phyloP scores from a whole-genome alignment of 2,329 filamentous ascomycete species.

The Tolypocladium tropicale region DNA sequence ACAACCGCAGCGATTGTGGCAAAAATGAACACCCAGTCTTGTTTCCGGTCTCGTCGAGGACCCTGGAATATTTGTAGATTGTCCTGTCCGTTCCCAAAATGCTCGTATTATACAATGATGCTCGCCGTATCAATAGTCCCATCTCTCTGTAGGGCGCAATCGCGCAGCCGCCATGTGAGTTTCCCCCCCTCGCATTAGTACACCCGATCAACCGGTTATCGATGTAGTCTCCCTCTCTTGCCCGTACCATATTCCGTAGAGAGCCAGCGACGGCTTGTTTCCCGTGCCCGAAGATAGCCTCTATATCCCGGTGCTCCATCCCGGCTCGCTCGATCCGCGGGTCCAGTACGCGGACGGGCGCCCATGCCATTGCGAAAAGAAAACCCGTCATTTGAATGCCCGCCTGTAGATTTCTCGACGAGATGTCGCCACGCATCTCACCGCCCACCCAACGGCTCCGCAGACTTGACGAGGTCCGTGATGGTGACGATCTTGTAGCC shows the following conservation, averaged over 20 bases:
- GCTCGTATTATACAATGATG: not conserved
- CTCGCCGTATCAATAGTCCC: not conserved
- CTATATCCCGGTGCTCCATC: not conserved
- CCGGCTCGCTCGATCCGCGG: not conserved
- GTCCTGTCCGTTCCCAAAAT: not conserved
- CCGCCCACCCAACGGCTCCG: slow-evolving; percentile 16
- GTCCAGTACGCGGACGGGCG: no score
- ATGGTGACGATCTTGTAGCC: slow-evolving; percentile 67
- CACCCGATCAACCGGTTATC: not conserved
- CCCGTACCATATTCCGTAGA: not conserved
- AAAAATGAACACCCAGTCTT: not conserved
- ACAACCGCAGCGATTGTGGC: not conserved
- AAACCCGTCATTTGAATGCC: no score
- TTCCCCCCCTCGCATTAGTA: not conserved
- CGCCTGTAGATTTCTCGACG: no score
- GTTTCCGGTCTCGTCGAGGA: not conserved
- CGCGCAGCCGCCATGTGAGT: not conserved
- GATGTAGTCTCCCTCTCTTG: not conserved
- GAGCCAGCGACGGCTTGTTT: not conserved
- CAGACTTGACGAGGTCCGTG: slow-evolving; percentile 48
- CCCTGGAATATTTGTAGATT: not conserved
- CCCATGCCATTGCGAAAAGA: not conserved
- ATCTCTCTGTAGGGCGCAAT: not conserved
- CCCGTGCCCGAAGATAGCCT: not conserved
- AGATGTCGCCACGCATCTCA: no score